Base-by-base conservation (phyloP, 176 grass and related monocot species). In the Metroxylon sagu region DNA sequence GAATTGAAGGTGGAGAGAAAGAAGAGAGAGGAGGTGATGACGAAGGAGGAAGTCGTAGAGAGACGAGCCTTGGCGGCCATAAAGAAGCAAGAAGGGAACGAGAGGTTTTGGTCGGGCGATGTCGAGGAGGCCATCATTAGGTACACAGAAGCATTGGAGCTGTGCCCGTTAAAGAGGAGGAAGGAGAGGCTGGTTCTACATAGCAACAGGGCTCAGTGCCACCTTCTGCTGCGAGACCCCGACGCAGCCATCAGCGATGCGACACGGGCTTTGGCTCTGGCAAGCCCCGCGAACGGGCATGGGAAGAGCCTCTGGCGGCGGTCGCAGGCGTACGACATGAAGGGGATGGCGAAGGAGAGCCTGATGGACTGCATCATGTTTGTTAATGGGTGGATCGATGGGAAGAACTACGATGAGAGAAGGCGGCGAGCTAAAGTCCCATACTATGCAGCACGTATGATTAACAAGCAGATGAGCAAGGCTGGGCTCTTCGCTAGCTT, bases 311-410 rank as follows among this genome's bases (percentile, higher is more conserved):
- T 97, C 21, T 97, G 93, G 87, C 72, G 81, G 18, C 72, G 93
- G 5, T 76, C 87, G 54, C 93, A 91, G 77, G 87, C 93, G 14
- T 92, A 97, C 56, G 79, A 85, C 52, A 97, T 88, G 87, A 97
- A 88, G 63, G 76, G 84, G 57, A 92, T 97, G 93, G 84, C 84
- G 3, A 98, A 76, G 81, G 93, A 98, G 74, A 88, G 93, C 84
- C 79, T 98, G 21, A 83, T 98, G 31, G 93, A 98, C 69, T 88
- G 84, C 49, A 71, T 98, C 6, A 70, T 81, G 70, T 88, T 88
- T 74, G 81, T 71, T 1, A 73, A 73, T 58, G 52, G 77, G 61
- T 10, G 69, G 75, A 25, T 98, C 78, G 67, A 58, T 80, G 56
- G 53, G 56, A 49, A 64, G 57, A 17, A 79, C 61, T 71, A 43